These are phyloP conservation scores for Gloeophyllum trabeum DNA, from an alignment of 768 basidiomycete genomes.

Conservation along the genomic window DNA sequence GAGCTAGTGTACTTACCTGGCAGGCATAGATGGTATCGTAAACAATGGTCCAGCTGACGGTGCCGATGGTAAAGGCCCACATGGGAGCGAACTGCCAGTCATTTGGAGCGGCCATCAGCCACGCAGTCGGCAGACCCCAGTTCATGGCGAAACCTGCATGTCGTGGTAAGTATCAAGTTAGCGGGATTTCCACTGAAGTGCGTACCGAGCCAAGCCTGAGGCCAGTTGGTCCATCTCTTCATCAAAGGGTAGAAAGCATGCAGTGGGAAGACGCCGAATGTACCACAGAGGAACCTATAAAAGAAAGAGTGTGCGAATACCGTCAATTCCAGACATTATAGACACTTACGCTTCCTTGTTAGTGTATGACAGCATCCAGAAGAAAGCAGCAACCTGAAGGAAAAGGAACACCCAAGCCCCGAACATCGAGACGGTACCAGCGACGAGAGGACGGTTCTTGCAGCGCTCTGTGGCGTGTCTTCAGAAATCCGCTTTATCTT, in stretches of 20 bases:
- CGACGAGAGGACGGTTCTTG: slow-evolving; percentile 8
- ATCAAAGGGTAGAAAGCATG: slow-evolving; percentile 42
- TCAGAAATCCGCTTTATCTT: too few relatives aligned
- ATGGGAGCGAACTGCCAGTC: too few relatives aligned
- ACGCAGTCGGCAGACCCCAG: slow-evolving; percentile 37
- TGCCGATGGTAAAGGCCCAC: too few relatives aligned
- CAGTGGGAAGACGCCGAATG: too few relatives aligned
- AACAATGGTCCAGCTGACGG: slow-evolving; percentile 29
- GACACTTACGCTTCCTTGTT: too few relatives aligned
- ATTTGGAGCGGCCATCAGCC: too few relatives aligned
- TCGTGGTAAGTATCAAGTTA: too few relatives aligned
- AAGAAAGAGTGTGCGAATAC: not conserved
- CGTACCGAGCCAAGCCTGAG: slow-evolving; percentile 54
- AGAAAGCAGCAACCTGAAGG: too few relatives aligned
- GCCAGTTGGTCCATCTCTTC: slow-evolving; percentile 48
- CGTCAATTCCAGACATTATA: not conserved
- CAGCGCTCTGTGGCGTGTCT: slow-evolving; percentile 2
- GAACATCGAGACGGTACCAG: slow-evolving; percentile 11
- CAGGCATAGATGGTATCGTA: slow-evolving; percentile 70
- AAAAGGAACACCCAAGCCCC: slow-evolving; percentile 10
- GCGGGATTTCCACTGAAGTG: too few relatives aligned
- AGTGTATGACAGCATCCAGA: too few relatives aligned
- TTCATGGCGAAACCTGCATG: slow-evolving; percentile 49
- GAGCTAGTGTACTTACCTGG: too few relatives aligned
- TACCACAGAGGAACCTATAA: slow-evolving; percentile 2